Evolutionary conservation across 257 asterid species (phyloP).

Genomic region (Jaltomata sinuosa): DNA sequence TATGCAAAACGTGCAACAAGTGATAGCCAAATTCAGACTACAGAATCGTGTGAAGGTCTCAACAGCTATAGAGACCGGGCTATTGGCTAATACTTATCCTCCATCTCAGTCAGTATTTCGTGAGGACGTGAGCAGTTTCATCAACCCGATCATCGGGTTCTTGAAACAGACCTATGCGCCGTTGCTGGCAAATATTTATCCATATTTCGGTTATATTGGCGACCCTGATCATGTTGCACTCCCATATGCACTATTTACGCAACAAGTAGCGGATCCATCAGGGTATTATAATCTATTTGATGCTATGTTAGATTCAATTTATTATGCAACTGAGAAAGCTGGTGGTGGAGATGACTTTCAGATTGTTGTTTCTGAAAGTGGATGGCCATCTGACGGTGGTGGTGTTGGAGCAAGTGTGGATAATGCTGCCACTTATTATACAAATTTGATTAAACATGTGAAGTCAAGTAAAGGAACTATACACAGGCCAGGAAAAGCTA

Average conservation of each 20-base stretch:
- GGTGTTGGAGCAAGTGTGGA: neutral
- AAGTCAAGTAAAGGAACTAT: constrained; percentile 15
- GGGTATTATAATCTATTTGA: constrained; percentile 25
- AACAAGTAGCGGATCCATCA: constrained; percentile 3
- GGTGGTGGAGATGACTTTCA: constrained; percentile 19
- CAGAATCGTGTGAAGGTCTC: constrained; percentile 18
- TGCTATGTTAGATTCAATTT: constrained; percentile 21
- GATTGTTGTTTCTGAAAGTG: constrained; percentile 29
- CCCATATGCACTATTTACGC: constrained; percentile 8
- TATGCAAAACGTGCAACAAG: constrained; percentile 18
- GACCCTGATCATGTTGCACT: neutral
- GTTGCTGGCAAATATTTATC: constrained; percentile 20
- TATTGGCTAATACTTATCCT: constrained; percentile 13
- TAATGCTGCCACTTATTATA: constrained; percentile 8
- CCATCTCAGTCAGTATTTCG: constrained; percentile 22
- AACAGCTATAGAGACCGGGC: constrained; percentile 3
- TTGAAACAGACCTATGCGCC: constrained; percentile 9
- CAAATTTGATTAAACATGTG: constrained; percentile 13
- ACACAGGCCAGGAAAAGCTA: constrained; percentile 12
- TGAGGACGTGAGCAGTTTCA: neutral
- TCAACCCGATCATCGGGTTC: constrained; percentile 9
- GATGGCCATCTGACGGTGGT: constrained; percentile 36
- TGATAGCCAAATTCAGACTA: neutral
- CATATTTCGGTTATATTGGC: constrained; percentile 5
- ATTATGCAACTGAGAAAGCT: constrained; percentile 19